Evolutionary conservation across 176 grass and related monocot genomes (phyloP).

Genomic region (Alloteropsis semialata): DNA sequence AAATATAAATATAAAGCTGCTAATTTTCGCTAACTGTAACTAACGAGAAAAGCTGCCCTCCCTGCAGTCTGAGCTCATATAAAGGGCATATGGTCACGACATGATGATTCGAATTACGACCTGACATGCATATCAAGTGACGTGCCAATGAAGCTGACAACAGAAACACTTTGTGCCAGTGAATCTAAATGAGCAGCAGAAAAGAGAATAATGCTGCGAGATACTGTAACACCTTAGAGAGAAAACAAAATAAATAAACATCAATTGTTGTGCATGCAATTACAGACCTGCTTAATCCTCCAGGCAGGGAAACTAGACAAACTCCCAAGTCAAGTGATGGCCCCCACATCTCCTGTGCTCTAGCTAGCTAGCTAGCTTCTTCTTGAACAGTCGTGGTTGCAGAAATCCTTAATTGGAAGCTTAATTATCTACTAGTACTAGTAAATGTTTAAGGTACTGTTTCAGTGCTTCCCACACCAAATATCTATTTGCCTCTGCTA

Average conservation of each 20-base stretch:
- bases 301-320: conserved; percentile 12
- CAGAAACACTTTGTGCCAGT: conserved; percentile 19
- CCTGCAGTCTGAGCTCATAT: neutral
- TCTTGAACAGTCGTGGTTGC: neutral
- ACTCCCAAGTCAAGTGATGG: conserved; percentile 15
- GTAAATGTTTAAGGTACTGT: neutral
- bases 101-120: conserved; percentile 37
- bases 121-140: conserved; percentile 29
- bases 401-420: neutral
- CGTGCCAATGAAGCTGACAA: conserved; percentile 34
- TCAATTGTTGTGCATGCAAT: neutral
- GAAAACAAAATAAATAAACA: neutral
- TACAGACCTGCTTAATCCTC: neutral
- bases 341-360: neutral
- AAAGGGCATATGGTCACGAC: conserved; percentile 8
- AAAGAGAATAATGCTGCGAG: neutral
- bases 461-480: neutral
- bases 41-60: neutral
- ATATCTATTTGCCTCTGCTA: no score
- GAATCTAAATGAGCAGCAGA: neutral
- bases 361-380: no score
- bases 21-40: neutral
- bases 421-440: neutral
- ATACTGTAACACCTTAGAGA: neutral
- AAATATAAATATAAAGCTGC: neutral